Base-by-base conservation (phyloP, 2,329 filamentous ascomycete genomes). In the Arthrobotrys megalospora region DNA sequence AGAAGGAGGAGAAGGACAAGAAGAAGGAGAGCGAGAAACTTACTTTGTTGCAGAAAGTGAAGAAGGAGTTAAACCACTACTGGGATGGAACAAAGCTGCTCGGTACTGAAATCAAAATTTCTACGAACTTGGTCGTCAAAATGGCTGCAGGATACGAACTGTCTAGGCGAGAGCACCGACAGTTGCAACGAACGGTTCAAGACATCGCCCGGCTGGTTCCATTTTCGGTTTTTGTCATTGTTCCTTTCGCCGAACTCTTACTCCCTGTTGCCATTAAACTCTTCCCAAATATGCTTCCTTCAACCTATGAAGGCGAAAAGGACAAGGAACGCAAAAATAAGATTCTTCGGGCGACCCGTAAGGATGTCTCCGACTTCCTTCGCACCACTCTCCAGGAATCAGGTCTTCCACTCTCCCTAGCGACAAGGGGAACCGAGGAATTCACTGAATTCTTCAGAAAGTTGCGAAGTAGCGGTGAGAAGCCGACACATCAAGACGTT, bases 61-160 rank as follows among this genome's bases (percentile, higher is more conserved):
- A 97, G 88, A 94, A 96, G 85, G 96, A 99, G 85, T 88, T 88
- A 12, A 90, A 91, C 79, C 96, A 99, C 85, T 99, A 99, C 86
- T 98, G 96, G 95, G 96, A 99, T 85, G 96, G 96, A 77, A 98
- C 94, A 32, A 99, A 99, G 86, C 88, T 99, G 82, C 87, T 99
- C 81, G 94, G 91, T 21, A 92, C 93, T 1, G 96, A 99, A 86
- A 91, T 98, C 83, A 93, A 88, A 85, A 99, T 99, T 84, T 98
- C 95, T 84, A 93, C 92, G 79, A 91, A 91, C 80, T 86, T 99
- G 81, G 96, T 94, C 5, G 85, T 97, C 84, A 98, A 97, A 87
- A 99, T 99, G 96, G 94, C 94, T 12, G 94, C 93, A 76, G 96
- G 96, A 6, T 99, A 99, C 86, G 96, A 99, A 85, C 90, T 99